Evolutionary conservation across 2,329 filamentous ascomycete species (phyloP).

Genomic region (Cordyceps farinosa): DNA sequence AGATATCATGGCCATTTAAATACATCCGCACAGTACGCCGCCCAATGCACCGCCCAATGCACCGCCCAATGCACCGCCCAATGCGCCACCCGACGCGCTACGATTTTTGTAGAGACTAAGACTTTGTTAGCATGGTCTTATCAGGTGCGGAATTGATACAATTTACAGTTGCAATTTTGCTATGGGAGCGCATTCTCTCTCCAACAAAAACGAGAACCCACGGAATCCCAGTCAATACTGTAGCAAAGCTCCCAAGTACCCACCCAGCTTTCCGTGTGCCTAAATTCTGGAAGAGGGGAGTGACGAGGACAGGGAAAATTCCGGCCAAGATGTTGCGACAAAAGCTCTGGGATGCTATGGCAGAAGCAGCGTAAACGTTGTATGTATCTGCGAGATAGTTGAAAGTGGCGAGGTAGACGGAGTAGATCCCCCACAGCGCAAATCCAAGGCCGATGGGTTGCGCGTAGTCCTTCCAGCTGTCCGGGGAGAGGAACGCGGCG

Average conservation of each 20-base stretch:
- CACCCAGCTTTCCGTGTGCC: constrained; percentile 69
- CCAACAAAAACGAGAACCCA: constrained; percentile 83
- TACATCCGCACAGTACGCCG: not conserved
- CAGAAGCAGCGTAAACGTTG: constrained; percentile 78
- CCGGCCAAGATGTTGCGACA: constrained; percentile 82
- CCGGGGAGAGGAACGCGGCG: constrained; percentile 32
- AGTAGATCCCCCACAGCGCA: constrained; percentile 81
- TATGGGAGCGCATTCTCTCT: constrained; percentile 68
- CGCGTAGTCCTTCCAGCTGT: constrained; percentile 25
- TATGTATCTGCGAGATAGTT: constrained; percentile 92
- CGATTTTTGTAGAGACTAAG: not conserved
- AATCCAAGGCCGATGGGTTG: constrained; percentile 60
- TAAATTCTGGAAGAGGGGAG: constrained; percentile 67
- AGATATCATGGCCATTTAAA: not conserved
- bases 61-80: too few relatives aligned
- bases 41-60: too few relatives aligned
- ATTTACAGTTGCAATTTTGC: constrained; percentile 67
- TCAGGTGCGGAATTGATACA: constrained; percentile 15
- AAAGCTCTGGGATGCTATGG: constrained; percentile 80
- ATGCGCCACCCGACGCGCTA: not conserved
- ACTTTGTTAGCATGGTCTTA: not conserved
- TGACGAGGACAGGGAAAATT: constrained; percentile 73
- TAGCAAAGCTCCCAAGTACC: constrained; percentile 70
- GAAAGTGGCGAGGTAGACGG: constrained; percentile 82
- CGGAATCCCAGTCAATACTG: constrained; percentile 71